A percentile compares a stretch with the other conserved stretches of the same genome.
Evolutionary conservation across 495 filamentous ascomycete genomes (phyloP).

Genomic region (Talaromyces stipitatus): DNA sequence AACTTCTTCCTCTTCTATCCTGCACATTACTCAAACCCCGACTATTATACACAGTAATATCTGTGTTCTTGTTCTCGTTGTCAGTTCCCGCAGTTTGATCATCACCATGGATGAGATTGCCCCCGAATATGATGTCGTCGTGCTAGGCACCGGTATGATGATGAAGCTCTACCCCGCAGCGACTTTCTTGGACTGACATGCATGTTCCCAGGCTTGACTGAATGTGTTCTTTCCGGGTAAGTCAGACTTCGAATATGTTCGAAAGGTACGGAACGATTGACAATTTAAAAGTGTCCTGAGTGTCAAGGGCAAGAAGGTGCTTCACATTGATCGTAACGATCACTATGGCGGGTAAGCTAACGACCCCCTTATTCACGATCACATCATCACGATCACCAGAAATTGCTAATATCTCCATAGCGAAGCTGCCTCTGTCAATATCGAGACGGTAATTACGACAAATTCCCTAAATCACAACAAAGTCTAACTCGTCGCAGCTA

Average conservation of each 20-base stretch:
- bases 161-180: conserved; percentile 25
- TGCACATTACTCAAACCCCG: not conserved
- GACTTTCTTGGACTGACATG: conserved; percentile 27
- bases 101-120: conserved; percentile 88
- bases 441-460: conserved; percentile 64
- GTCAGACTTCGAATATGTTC: conserved; percentile 9
- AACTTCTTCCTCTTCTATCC: not conserved
- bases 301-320: conserved; percentile 97
- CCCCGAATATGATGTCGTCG: conserved; percentile 94
- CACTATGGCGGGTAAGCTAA: conserved; percentile 89
- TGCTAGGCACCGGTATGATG: conserved; percentile 81
- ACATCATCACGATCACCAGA: conserved; percentile 20
- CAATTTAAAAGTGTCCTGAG: conserved; percentile 66
- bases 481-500: conserved; percentile 49
- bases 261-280: conserved; percentile 3
- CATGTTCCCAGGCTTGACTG: conserved; percentile 69
- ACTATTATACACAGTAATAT: not conserved
- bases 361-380: conserved; percentile 7
- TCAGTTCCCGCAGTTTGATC: not conserved
- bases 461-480: conserved; percentile 3
- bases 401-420: conserved; percentile 37
- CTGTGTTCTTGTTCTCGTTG: not conserved
- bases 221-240: conserved; percentile 97
- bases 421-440: conserved; percentile 89
- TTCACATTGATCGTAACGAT: conserved; percentile 98